Evolutionary conservation across 345 rosid genomes (phyloP).

Genomic region (Populus nigra): DNA sequence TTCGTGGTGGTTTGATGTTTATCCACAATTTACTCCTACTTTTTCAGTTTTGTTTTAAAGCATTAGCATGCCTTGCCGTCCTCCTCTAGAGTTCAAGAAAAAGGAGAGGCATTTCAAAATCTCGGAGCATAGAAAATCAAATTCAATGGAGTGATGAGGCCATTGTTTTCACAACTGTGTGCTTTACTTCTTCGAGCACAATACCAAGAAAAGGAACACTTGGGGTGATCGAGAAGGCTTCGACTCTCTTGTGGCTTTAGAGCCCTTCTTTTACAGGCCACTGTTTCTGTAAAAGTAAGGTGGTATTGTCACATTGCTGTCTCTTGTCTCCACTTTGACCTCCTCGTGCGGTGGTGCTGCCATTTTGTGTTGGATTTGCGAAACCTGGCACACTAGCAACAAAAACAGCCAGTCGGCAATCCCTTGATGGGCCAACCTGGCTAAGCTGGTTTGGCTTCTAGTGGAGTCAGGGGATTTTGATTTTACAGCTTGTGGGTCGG

Average conservation of each 20-base stretch:
- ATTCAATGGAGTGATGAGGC: background rate
- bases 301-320: background rate
- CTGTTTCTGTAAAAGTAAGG: background rate
- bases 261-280: background rate
- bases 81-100: no score
- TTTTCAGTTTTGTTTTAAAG: no score
- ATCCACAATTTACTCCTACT: no score
- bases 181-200: no score
- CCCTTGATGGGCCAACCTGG: conserved; percentile 32
- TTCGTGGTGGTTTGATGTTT: no score
- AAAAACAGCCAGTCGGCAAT: conserved; percentile 24
- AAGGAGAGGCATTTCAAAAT: no score
- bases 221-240: background rate
- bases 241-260: background rate
- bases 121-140: no score
- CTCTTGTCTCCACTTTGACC: background rate
- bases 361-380: background rate
- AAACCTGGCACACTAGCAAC: background rate
- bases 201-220: no score
- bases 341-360: background rate
- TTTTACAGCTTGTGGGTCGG: conserved; percentile 23
- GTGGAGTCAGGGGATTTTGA: conserved; percentile 7
- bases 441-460: conserved; percentile 27
- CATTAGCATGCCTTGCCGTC: no score
- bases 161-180: background rate